These are phyloP conservation scores for Phyllosticta paracitricarpa DNA, from an alignment of 2,329 filamentous ascomycete genomes.

Conservation along the genomic window DNA sequence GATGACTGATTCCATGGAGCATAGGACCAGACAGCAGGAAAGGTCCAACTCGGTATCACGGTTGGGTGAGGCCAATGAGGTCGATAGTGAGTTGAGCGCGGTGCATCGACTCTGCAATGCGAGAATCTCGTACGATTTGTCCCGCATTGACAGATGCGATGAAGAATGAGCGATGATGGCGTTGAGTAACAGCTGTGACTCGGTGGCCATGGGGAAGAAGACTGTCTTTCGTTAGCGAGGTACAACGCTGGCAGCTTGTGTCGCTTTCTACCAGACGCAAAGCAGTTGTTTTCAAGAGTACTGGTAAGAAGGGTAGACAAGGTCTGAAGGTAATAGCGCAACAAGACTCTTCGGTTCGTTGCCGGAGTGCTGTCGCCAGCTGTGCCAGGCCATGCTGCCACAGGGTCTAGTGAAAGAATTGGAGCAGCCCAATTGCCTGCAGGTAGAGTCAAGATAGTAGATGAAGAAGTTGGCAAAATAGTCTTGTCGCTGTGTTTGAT, in stretches of 20 bases:
- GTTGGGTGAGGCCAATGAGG: constrained; percentile 6
- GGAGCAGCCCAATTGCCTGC: constrained; percentile 6
- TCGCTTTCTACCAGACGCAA: constrained; percentile 5
- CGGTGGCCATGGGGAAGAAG: constrained; percentile 10
- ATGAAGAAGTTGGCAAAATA: constrained; percentile 6
- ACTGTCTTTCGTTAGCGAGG: neutral
- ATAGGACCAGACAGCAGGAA: constrained; percentile 8
- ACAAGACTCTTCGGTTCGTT: constrained; percentile 1
- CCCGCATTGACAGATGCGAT: constrained; percentile 9
- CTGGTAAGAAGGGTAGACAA: constrained; percentile 9
- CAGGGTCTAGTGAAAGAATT: constrained; percentile 5
- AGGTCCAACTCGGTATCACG: constrained; percentile 8
- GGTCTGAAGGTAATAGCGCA: constrained; percentile 10
- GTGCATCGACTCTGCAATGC: constrained; percentile 10
- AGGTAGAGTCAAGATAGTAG: constrained; percentile 4
- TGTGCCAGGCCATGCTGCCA: constrained; percentile 2
- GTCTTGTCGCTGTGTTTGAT: neutral
- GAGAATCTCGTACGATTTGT: constrained; percentile 9
- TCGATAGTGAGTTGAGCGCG: constrained; percentile 7
- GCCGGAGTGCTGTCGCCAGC: constrained; percentile 1
- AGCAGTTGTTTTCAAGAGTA: constrained; percentile 10
- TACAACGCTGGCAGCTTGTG: neutral
- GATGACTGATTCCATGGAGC: constrained; percentile 10
- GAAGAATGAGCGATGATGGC: constrained; percentile 10
- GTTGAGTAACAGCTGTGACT: constrained; percentile 9